These are phyloP conservation scores for Phaeoacremonium minimum DNA, from an alignment of 2,329 filamentous ascomycete species.

Conservation along the genomic window DNA sequence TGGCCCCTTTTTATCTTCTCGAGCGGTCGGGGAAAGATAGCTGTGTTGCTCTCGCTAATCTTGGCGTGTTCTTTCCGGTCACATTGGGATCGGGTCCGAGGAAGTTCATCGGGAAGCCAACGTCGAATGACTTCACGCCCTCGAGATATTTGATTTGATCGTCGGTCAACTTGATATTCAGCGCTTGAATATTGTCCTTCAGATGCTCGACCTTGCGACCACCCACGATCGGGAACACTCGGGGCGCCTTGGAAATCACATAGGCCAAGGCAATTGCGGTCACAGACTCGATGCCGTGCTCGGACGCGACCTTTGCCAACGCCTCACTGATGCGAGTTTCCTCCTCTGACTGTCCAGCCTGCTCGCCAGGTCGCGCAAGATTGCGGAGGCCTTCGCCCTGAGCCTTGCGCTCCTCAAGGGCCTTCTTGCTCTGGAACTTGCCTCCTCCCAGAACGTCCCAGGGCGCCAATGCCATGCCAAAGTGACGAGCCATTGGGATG, in stretches of 20 bases:
- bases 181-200: slow-evolving; percentile 49
- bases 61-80: no score
- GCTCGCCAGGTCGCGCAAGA: no score
- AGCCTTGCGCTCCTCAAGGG: no score
- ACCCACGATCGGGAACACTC: slow-evolving; percentile 51
- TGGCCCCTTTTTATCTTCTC: no score
- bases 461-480: no score
- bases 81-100: no score
- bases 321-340: no score
- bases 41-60: no score
- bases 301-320: slow-evolving; percentile 54
- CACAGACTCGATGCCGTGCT: slow-evolving; percentile 50
- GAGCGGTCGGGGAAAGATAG: no score
- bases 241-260: slow-evolving; percentile 42
- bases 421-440: slow-evolving; percentile 34
- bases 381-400: no score
- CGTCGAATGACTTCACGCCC: slow-evolving; percentile 43
- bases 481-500: slow-evolving; percentile 36
- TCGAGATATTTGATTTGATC: slow-evolving; percentile 54
- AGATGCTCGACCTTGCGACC: slow-evolving; percentile 48
- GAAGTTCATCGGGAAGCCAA: slow-evolving; percentile 48
- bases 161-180: slow-evolving; percentile 42
- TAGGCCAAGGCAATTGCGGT: slow-evolving; percentile 56
- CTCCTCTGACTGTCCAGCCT: no score
- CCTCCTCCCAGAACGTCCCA: slow-evolving; percentile 57